Evolutionary conservation across 2,329 filamentous ascomycete genomes (phyloP).

Genomic region (Neonectria punicea): DNA sequence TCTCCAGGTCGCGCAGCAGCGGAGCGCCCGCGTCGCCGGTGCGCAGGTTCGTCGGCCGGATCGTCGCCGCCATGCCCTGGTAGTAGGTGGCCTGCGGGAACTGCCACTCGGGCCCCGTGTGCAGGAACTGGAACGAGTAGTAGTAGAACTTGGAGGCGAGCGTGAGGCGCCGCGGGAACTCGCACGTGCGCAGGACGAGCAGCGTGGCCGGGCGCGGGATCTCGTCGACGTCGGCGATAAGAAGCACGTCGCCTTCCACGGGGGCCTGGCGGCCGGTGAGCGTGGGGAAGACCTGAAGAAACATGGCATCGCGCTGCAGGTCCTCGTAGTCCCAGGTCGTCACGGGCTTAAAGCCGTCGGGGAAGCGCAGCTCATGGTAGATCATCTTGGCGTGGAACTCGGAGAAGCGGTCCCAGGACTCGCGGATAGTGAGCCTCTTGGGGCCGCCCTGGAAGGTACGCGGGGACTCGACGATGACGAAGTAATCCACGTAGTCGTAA

Average conservation of each 20-base stretch:
- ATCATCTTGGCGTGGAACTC: slow-evolving; percentile 70
- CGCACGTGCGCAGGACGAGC: slow-evolving; percentile 60
- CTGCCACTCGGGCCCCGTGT: slow-evolving; percentile 56
- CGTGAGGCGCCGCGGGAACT: slow-evolving; percentile 63
- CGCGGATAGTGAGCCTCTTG: slow-evolving; percentile 64
- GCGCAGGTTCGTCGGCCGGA: slow-evolving; percentile 65
- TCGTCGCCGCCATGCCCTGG: slow-evolving; percentile 53
- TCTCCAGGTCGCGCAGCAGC: slow-evolving; percentile 53
- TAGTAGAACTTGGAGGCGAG: slow-evolving; percentile 65
- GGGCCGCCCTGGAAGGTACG: slow-evolving; percentile 66
- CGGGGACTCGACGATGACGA: slow-evolving; percentile 69
- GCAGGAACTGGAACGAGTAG: slow-evolving; percentile 66
- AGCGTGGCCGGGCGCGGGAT: slow-evolving; percentile 64
- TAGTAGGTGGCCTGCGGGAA: slow-evolving; percentile 71
- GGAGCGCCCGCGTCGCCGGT: slow-evolving; percentile 56
- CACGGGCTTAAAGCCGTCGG: slow-evolving; percentile 50
- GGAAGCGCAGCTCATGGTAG: slow-evolving; percentile 63
- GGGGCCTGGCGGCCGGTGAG: slow-evolving; percentile 56
- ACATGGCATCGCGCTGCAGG: slow-evolving; percentile 66
- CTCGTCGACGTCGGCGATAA: slow-evolving; percentile 71
- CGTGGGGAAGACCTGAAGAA: slow-evolving; percentile 63
- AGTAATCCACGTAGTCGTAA: slow-evolving; percentile 70
- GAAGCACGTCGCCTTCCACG: slow-evolving; percentile 62
- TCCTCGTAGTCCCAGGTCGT: slow-evolving; percentile 63
- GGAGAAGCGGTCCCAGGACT: slow-evolving; percentile 63